Percentiles rank a stretch among this genome's conserved stretches.
These are phyloP conservation scores for Gymnopus androsaceus DNA, from an alignment of 1,284 basidiomycete genomes.

Conservation along the genomic window DNA sequence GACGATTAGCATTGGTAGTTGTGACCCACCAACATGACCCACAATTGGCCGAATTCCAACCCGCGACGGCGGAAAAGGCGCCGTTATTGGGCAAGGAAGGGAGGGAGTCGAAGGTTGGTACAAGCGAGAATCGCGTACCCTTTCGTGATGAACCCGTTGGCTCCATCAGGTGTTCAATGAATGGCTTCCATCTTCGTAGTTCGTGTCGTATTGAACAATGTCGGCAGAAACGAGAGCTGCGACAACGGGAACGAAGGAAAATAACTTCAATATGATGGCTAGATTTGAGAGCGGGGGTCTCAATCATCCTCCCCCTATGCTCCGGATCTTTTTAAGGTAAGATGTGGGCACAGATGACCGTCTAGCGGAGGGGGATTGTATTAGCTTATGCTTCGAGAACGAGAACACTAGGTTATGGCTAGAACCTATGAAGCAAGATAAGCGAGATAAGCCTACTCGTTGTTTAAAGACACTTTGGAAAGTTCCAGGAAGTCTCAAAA, in stretches of 20 bases:
- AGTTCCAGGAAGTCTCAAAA: too few species aligned
- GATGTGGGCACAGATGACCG: too few species aligned
- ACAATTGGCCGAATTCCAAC: conserved; percentile 45
- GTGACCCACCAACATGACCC: conserved; percentile 52
- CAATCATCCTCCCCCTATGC: too few species aligned
- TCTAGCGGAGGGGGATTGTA: too few species aligned
- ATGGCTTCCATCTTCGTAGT: conserved; percentile 41
- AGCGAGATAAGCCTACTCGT: too few species aligned
- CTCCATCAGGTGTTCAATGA: conserved; percentile 42
- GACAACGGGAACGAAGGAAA: conserved; percentile 24
- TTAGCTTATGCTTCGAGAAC: too few species aligned
- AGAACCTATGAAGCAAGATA: too few species aligned
- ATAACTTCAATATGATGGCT: conserved; percentile 25
- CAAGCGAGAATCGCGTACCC: too few species aligned
- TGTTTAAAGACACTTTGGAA: too few species aligned
- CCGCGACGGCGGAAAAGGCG: conserved; percentile 40
- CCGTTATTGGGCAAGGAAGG: conserved; percentile 54
- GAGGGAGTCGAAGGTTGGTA: conserved; percentile 48
- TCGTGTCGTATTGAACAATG: conserved; percentile 39
- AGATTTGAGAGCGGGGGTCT: background rate
- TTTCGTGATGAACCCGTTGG: conserved; percentile 43
- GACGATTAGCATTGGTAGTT: conserved; percentile 34
- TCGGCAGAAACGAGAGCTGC: conserved; percentile 27
- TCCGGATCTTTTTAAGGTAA: too few species aligned
- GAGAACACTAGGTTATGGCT: too few species aligned